phyloP scores from a whole-genome alignment of 805 yeast species.

The Wickerhamiella dianesei region DNA sequence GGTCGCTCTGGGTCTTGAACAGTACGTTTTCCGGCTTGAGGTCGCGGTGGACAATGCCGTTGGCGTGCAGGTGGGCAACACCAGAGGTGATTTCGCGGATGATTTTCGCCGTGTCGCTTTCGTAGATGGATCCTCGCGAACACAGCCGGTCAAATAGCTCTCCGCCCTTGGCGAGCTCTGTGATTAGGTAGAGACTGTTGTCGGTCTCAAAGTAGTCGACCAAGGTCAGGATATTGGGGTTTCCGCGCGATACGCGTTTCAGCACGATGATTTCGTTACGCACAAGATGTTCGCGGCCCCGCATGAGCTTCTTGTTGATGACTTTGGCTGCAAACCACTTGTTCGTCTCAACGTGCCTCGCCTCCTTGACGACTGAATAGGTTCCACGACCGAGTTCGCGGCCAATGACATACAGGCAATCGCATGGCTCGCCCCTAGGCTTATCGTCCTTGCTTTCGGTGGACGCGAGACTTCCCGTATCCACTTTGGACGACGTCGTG shows the following conservation, averaged over 20 bases:
- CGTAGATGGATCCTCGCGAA: conserved; percentile 33
- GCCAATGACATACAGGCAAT: conserved; percentile 21
- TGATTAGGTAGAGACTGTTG: conserved; percentile 39
- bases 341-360: conserved; percentile 29
- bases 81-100: conserved; percentile 41
- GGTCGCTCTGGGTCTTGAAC: conserved; percentile 31
- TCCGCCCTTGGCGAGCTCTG: conserved; percentile 56
- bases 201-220: conserved; percentile 60
- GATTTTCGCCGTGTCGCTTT: conserved; percentile 37
- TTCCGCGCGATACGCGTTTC: conserved; percentile 36
- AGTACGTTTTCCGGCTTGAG: conserved; percentile 59
- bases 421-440: conserved; percentile 7
- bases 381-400: conserved; percentile 31
- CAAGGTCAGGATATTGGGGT: conserved; percentile 44
- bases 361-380: conserved; percentile 32
- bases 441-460: background rate
- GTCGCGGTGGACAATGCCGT: conserved; percentile 56
- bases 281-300: conserved; percentile 41
- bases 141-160: conserved; percentile 52
- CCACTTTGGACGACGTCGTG: background rate
- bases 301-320: conserved; percentile 36
- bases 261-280: conserved; percentile 50
- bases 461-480: background rate
- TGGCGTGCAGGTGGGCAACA: conserved; percentile 41
- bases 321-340: conserved; percentile 41